Evolutionary conservation across 2,329 filamentous ascomycete genomes (phyloP).

Genomic region (Zasmidium citrigriseum): DNA sequence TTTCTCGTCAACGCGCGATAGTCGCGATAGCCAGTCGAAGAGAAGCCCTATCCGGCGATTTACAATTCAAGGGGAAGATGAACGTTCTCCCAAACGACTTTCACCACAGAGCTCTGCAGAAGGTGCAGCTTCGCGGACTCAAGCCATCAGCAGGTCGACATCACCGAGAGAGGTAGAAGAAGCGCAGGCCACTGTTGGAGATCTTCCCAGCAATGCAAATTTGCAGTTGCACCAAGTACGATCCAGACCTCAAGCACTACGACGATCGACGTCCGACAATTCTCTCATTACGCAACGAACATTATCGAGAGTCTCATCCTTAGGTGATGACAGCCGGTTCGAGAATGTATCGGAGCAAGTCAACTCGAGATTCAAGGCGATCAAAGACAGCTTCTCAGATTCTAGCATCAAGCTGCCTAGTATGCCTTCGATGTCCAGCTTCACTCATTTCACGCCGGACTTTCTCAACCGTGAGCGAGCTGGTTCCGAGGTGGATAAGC

Average conservation of each 20-base stretch:
- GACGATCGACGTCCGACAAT: slow-evolving; percentile 72
- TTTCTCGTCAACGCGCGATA: slow-evolving; percentile 21
- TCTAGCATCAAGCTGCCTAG: slow-evolving; percentile 68
- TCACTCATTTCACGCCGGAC: slow-evolving; percentile 30
- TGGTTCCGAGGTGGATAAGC: slow-evolving; percentile 20
- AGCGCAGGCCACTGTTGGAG: slow-evolving; percentile 20
- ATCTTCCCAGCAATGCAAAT: slow-evolving; percentile 21
- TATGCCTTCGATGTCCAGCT: slow-evolving; percentile 53
- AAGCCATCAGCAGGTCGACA: neutral
- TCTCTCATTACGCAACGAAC: slow-evolving; percentile 72
- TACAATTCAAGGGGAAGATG: neutral
- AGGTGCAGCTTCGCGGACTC: neutral
- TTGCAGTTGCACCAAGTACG: slow-evolving; percentile 16
- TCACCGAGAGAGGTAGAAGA: slow-evolving; percentile 21
- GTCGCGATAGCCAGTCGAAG: neutral
- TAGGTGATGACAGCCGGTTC: slow-evolving; percentile 82
- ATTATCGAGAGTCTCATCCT: slow-evolving; percentile 75
- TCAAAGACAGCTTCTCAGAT: slow-evolving; percentile 84
- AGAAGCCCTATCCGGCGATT: neutral
- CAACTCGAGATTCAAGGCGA: slow-evolving; percentile 85
- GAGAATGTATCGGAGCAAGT: slow-evolving; percentile 79
- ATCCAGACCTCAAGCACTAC: slow-evolving; percentile 41
- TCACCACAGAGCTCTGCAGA: neutral
- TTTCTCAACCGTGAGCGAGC: slow-evolving; percentile 32
- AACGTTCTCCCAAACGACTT: neutral